These are phyloP conservation scores for Eimeria maxima DNA, from an alignment of 169 alveolate genomes.

Conservation along the genomic window DNA sequence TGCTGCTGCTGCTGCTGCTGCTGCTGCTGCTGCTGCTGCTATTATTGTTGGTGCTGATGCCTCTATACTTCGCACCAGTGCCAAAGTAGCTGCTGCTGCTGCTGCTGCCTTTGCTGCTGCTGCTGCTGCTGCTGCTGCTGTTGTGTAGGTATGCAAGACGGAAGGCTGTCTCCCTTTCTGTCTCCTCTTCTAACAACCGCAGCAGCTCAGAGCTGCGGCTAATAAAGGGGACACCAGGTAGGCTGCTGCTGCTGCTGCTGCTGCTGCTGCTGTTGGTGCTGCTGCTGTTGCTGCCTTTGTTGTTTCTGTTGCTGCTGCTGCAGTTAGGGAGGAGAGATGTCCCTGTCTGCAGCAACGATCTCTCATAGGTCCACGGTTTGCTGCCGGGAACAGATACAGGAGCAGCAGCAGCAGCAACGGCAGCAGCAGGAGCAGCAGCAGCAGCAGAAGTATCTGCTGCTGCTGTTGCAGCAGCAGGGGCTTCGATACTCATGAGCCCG, in stretches of 20 bases:
- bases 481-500: not conserved
- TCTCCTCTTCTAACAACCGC: constrained; percentile 16
- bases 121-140: constrained; percentile 50
- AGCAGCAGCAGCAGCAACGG: not conserved
- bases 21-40: constrained; percentile 15
- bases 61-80: not conserved
- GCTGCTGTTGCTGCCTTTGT: not conserved
- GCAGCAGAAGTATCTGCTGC: not conserved
- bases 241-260: constrained; percentile 56
- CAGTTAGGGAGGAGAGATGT: not conserved
- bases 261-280: not conserved
- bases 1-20: too few species aligned
- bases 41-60: not conserved
- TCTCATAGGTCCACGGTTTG: not conserved
- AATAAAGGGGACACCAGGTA: not conserved
- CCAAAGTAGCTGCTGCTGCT: not conserved
- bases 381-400: not conserved
- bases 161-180: not conserved
- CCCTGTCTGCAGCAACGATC: not conserved
- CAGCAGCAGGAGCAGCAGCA: constrained; percentile 41
- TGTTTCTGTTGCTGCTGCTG: not conserved
- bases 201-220: not conserved
- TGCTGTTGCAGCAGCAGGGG: not conserved
- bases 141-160: not conserved
- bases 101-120: constrained; percentile 39